Evolutionary conservation across 2,329 filamentous ascomycete species (phyloP).

Genomic region (Fusarium sp.): DNA sequence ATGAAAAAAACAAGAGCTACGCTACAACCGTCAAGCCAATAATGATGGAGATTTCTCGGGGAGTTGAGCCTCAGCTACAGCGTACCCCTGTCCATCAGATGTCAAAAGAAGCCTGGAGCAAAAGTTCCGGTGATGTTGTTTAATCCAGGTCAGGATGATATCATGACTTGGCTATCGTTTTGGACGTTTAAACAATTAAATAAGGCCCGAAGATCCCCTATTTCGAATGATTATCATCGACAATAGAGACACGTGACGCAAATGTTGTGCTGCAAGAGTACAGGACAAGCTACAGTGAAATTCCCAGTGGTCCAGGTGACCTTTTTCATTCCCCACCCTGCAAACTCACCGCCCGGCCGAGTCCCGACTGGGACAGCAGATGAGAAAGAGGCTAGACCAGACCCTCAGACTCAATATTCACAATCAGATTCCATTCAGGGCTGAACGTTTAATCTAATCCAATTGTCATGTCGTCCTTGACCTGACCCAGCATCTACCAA

Average conservation of each 20-base stretch:
- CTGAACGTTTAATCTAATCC: background rate
- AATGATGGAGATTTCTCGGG: slow-evolving; percentile 5
- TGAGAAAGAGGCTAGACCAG: slow-evolving; percentile 1
- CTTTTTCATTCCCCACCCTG: slow-evolving; percentile 39
- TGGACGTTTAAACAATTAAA: background rate
- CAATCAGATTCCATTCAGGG: slow-evolving; percentile 7
- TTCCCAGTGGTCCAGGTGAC: slow-evolving; percentile 44
- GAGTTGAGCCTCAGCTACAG: slow-evolving; percentile 23
- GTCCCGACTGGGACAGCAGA: slow-evolving; percentile 36
- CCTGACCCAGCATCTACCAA: background rate
- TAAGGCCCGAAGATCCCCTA: background rate
- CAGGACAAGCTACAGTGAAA: slow-evolving; percentile 26
- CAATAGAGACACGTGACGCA: slow-evolving; percentile 37
- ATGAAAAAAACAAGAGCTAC: background rate
- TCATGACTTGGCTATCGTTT: background rate
- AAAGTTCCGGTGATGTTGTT: slow-evolving; percentile 20
- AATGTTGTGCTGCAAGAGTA: background rate
- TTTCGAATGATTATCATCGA: background rate
- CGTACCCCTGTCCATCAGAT: slow-evolving; percentile 19
- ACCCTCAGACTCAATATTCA: background rate
- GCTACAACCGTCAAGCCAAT: slow-evolving; percentile 2
- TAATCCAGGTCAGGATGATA: slow-evolving; percentile 7
- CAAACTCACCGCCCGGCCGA: slow-evolving; percentile 45
- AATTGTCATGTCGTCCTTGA: background rate
- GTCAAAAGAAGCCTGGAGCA: slow-evolving; percentile 7